Percentiles rank a stretch among this genome's conserved stretches.
Conservation (phyloP, 2,329 filamentous ascomycete species). For the Atkinsonella hypoxylon region DNA sequence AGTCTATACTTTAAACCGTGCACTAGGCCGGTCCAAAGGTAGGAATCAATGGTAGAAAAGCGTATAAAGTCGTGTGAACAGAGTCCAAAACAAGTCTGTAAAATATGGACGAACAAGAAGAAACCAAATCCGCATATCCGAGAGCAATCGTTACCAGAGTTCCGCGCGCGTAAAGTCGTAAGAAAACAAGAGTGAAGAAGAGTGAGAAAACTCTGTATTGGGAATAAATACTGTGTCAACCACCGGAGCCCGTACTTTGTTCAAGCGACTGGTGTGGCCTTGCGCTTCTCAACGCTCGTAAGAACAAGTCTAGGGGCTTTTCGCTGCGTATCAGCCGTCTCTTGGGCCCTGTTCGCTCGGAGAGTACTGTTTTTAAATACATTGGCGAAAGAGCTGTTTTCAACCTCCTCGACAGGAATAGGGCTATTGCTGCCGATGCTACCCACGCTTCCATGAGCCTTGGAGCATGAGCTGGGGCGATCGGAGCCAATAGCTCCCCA, state of each 20-base stretch:
- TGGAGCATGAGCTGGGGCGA: conserved; percentile 61
- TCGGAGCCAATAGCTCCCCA: conserved; percentile 79
- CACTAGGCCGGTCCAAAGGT: background rate
- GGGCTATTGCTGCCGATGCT: conserved; percentile 48
- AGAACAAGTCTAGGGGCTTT: conserved; percentile 80
- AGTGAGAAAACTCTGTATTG: conserved; percentile 10
- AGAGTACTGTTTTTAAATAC: conserved; percentile 50
- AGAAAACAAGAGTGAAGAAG: conserved; percentile 16
- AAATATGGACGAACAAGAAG: background rate
- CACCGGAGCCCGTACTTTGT: background rate
- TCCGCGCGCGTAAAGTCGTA: conserved; percentile 27
- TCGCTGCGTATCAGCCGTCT: conserved; percentile 51
- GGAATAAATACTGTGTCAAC: background rate
- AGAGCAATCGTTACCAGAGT: conserved; percentile 23
- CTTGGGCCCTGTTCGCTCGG: conserved; percentile 38
- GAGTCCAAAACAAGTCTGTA: conserved; percentile 1
- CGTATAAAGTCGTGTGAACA: background rate
- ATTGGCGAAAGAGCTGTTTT: conserved; percentile 51
- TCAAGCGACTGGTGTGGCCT: conserved; percentile 26
- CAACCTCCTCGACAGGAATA: conserved; percentile 28
- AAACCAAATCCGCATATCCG: conserved; percentile 9
- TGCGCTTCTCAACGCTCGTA: conserved; percentile 83
- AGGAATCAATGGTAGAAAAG: background rate
- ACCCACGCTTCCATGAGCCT: conserved; percentile 48
- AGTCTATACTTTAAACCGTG: background rate